These are phyloP conservation scores for Aschersonia sp. DNA, from an alignment of 2,329 filamentous ascomycete species.

Conservation along the genomic window DNA sequence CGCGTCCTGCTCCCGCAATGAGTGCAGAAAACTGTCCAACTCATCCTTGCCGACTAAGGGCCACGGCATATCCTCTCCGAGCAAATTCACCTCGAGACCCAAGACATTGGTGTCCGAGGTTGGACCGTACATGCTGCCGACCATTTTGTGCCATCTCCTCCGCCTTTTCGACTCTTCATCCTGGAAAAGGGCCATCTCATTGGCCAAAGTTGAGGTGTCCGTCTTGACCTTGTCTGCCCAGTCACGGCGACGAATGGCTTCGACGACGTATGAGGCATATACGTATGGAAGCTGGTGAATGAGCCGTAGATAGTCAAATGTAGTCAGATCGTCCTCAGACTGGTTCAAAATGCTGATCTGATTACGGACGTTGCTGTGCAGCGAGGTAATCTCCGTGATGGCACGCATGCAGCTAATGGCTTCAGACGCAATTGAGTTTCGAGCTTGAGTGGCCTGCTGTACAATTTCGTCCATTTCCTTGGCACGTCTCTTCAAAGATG, in stretches of 20 bases:
- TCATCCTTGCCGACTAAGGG: constrained; percentile 63
- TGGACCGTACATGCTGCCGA: constrained; percentile 62
- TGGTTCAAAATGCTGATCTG: constrained; percentile 59
- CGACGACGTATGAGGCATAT: constrained; percentile 78
- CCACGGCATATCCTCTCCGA: constrained; percentile 68
- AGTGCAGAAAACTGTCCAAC: constrained; percentile 56
- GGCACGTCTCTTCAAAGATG: constrained; percentile 39
- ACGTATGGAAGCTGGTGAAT: constrained; percentile 75
- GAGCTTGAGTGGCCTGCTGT: constrained; percentile 44
- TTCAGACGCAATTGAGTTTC: constrained; percentile 51
- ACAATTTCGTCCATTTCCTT: constrained; percentile 48
- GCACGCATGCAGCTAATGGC: constrained; percentile 64
- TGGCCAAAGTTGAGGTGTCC: constrained; percentile 75
- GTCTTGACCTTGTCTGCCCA: constrained; percentile 84
- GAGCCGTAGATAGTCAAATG: constrained; percentile 66
- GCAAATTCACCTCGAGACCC: constrained; percentile 72
- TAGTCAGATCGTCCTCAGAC: constrained; percentile 60
- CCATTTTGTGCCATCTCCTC: constrained; percentile 78
- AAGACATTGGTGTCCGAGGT: constrained; percentile 53
- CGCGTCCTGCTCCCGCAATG: constrained; percentile 48
- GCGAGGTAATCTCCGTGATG: constrained; percentile 65
- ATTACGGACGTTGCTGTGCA: constrained; percentile 56
- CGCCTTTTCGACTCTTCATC: constrained; percentile 84
- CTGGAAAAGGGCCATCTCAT: constrained; percentile 83
- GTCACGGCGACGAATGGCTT: constrained; percentile 73